Evolutionary conservation across 495 filamentous ascomycete genomes (phyloP).

Genomic region (Penicillium pancosmium): DNA sequence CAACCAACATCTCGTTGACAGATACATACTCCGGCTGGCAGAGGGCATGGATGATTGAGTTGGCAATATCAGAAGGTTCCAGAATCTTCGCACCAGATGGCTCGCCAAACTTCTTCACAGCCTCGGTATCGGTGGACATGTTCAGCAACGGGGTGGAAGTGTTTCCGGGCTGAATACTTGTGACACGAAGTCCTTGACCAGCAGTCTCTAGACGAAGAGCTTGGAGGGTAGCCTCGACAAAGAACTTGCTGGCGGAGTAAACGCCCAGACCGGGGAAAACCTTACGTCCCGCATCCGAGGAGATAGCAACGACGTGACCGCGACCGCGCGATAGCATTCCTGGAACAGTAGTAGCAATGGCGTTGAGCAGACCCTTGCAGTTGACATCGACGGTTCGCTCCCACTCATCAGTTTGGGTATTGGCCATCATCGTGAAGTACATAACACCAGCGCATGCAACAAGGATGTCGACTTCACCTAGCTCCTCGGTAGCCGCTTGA

Average conservation of each 20-base stretch:
- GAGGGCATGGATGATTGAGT: conserved; percentile 64
- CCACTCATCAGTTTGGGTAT: conserved; percentile 65
- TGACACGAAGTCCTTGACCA: conserved; percentile 64
- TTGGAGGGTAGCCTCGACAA: conserved; percentile 71
- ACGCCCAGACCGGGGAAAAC: conserved; percentile 73
- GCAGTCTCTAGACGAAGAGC: conserved; percentile 67
- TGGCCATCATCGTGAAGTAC: conserved; percentile 77
- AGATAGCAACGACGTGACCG: conserved; percentile 69
- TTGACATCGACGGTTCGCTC: conserved; percentile 72
- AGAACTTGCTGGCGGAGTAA: conserved; percentile 75
- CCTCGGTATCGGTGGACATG: conserved; percentile 68
- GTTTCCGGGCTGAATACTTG: conserved; percentile 68
- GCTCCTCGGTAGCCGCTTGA: conserved; percentile 49
- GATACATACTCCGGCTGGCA: conserved; percentile 66
- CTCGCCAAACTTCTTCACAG: conserved; percentile 70
- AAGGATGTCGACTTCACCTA: conserved; percentile 67
- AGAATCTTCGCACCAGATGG: conserved; percentile 67
- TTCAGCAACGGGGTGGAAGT: conserved; percentile 62
- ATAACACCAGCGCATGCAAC: conserved; percentile 72
- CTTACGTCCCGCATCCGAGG: conserved; percentile 69
- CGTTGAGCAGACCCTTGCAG: conserved; percentile 71
- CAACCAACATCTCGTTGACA: conserved; percentile 72
- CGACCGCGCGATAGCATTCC: conserved; percentile 61
- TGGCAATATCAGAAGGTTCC: conserved; percentile 63
- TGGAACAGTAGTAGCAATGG: conserved; percentile 59